Conservation (phyloP, 2,329 filamentous ascomycete species). For the Hypocreales sp. region DNA sequence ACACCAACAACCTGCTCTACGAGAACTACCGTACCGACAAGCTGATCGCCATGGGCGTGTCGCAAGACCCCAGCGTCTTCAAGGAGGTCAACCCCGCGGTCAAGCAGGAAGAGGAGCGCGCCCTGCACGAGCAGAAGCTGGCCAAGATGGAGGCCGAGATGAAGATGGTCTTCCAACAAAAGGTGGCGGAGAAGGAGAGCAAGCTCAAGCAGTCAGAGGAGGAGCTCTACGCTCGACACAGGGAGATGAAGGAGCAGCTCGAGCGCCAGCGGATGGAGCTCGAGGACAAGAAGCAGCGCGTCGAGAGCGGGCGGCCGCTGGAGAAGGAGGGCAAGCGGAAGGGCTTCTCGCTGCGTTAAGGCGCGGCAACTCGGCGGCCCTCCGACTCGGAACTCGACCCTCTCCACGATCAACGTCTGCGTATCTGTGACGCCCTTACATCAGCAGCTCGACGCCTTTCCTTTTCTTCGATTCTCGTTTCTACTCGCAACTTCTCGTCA, state of each 20-base stretch:
- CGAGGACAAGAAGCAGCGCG: conserved; percentile 92
- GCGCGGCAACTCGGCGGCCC: conserved; percentile 3
- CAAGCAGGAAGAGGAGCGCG: conserved; percentile 98
- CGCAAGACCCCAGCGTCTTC: conserved; percentile 97
- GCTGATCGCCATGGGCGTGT: conserved; percentile 95
- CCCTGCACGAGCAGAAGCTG: conserved; percentile 97
- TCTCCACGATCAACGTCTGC: conserved; percentile 37
- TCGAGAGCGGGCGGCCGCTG: conserved; percentile 89
- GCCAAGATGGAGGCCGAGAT: conserved; percentile 99
- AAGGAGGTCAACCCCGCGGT: conserved; percentile 99
- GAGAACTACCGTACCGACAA: conserved; percentile 99
- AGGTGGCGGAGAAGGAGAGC: conserved; percentile 98
- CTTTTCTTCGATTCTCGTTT: conserved; percentile 29
- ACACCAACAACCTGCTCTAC: conserved; percentile 97
- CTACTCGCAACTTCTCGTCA: conserved; percentile 19
- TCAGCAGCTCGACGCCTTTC: conserved; percentile 41
- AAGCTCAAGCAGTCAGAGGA: conserved; percentile 99
- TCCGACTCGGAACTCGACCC: conserved; percentile 9
- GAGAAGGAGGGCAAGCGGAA: conserved; percentile 98
- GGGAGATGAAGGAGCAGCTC: conserved; percentile 99
- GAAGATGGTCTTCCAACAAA: conserved; percentile 99
- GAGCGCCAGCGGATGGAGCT: conserved; percentile 88
- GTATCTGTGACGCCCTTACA: conserved; percentile 43
- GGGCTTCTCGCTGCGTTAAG: conserved; percentile 95
- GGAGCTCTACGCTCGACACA: conserved; percentile 92